A percentile compares a stretch with the other conserved stretches of the same genome.
Conservation (phyloP, 2,329 filamentous ascomycete genomes). For the Rhytidhysteron rufulum region DNA sequence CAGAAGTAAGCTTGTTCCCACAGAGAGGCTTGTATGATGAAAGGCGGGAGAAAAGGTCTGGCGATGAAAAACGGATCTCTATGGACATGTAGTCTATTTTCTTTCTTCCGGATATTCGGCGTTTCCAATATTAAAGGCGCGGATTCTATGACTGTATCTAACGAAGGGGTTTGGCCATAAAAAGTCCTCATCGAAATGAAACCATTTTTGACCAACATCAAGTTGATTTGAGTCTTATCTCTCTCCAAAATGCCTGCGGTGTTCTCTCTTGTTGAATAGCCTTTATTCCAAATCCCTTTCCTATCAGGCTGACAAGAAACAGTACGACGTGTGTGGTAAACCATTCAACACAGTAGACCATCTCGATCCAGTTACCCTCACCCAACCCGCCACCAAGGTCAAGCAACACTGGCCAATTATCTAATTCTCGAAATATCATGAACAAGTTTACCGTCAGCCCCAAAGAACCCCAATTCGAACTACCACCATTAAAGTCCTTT, state of each 20-base stretch:
- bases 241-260: conserved; percentile 10
- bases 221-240: neutral
- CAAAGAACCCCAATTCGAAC: conserved; percentile 10
- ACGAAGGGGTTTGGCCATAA: neutral
- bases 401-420: conserved; percentile 29
- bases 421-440: conserved; percentile 23
- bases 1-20: conserved; percentile 19
- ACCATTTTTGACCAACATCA: conserved; percentile 5
- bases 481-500: conserved; percentile 12
- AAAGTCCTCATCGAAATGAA: conserved; percentile 8
- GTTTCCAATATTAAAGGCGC: conserved; percentile 1
- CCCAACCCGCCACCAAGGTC: conserved; percentile 3
- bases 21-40: neutral
- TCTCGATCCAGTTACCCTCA: neutral
- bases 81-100: conserved; percentile 4
- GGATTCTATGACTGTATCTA: conserved; percentile 2
- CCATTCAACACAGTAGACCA: conserved; percentile 6
- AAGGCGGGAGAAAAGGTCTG: neutral
- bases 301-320: conserved; percentile 3
- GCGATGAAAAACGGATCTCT: neutral
- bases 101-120: conserved; percentile 1
- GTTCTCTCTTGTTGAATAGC: conserved; percentile 11
- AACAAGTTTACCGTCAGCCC: conserved; percentile 22
- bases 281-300: conserved; percentile 6
- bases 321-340: conserved; percentile 5